Evolutionary conservation across 768 basidiomycete genomes (phyloP).

Genomic region (Pleurotus cornucopiae): DNA sequence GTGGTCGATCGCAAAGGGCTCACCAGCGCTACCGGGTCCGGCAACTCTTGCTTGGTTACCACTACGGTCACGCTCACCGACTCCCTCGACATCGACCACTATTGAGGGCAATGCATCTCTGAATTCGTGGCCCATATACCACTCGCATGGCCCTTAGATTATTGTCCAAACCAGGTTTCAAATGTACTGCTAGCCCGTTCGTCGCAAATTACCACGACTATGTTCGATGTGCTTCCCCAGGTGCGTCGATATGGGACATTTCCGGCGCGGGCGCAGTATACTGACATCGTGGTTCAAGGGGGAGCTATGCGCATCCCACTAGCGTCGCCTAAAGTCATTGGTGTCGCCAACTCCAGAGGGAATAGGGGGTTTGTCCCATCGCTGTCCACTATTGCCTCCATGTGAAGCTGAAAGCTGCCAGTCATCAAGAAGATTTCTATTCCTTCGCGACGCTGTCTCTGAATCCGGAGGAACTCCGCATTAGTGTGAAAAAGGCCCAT

Average conservation of each 20-base stretch:
- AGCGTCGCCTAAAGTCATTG: conserved; percentile 73
- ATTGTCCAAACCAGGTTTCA: background rate
- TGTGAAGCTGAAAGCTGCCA: conserved; percentile 24
- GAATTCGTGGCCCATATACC: background rate
- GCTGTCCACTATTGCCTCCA: background rate
- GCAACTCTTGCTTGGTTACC: too few species aligned
- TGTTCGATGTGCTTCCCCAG: conserved; percentile 23
- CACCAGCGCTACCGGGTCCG: background rate
- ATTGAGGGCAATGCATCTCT: conserved; percentile 5
- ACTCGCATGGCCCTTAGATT: conserved; percentile 7
- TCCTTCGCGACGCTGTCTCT: conserved; percentile 73
- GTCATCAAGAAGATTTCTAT: conserved; percentile 89
- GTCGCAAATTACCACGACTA: conserved; percentile 11
- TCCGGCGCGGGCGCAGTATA: background rate
- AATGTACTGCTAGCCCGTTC: background rate
- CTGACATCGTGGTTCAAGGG: conserved; percentile 31
- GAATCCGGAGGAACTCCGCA: conserved; percentile 67
- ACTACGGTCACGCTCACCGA: background rate
- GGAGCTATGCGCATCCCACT: conserved; percentile 68
- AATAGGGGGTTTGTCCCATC: conserved; percentile 51
- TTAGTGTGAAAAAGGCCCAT: conserved; percentile 57
- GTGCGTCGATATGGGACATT: background rate
- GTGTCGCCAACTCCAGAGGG: conserved; percentile 71
- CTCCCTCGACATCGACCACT: background rate
- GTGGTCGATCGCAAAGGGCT: too few species aligned